Conservation (phyloP, 2,329 filamentous ascomycete genomes). For the Arthrobotrys sinensis region DNA sequence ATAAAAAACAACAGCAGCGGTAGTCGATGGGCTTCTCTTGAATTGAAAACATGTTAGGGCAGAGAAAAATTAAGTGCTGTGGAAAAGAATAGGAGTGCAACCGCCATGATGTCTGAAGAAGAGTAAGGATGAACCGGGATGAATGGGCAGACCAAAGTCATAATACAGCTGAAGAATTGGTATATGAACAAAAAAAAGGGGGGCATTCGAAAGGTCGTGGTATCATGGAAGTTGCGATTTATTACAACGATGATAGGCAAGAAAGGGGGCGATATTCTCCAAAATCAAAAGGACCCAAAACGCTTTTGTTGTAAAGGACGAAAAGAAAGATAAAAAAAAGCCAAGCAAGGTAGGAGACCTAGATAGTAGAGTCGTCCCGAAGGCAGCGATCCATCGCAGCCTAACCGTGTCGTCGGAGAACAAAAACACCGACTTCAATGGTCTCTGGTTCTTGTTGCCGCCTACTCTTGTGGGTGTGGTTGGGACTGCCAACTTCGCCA, state of each 20-base stretch:
- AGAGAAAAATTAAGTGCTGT: conserved; percentile 32
- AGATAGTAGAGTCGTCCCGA: not conserved
- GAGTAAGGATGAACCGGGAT: not conserved
- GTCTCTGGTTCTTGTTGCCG: conserved; percentile 62
- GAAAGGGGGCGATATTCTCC: conserved; percentile 8
- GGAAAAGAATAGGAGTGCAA: conserved; percentile 14
- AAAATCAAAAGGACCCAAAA: conserved; percentile 28
- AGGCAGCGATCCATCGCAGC: not conserved
- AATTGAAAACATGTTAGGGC: conserved; percentile 24
- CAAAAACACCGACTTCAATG: conserved; percentile 64
- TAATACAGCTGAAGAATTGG: conserved; percentile 44
- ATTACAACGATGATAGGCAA: conserved; percentile 45
- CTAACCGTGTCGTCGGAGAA: conserved; percentile 61
- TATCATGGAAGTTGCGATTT: conserved; percentile 50
- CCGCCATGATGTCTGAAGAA: conserved; percentile 9
- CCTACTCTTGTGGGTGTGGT: conserved; percentile 40
- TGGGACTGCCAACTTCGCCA: conserved; percentile 61
- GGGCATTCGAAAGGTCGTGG: conserved; percentile 41
- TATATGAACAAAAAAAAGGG: conserved; percentile 43
- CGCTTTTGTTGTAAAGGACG: conserved; percentile 28
- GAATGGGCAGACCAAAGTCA: conserved; percentile 12
- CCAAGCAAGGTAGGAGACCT: not conserved
- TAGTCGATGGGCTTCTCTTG: conserved; percentile 20
- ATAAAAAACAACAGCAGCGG: not conserved
- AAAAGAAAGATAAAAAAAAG: conserved; percentile 2